Evolutionary conservation across 2,329 filamentous ascomycete genomes (phyloP), one percentile per base, ranked within the genome.

Genomic region (Proliferodiscus dingleyae): DNA sequence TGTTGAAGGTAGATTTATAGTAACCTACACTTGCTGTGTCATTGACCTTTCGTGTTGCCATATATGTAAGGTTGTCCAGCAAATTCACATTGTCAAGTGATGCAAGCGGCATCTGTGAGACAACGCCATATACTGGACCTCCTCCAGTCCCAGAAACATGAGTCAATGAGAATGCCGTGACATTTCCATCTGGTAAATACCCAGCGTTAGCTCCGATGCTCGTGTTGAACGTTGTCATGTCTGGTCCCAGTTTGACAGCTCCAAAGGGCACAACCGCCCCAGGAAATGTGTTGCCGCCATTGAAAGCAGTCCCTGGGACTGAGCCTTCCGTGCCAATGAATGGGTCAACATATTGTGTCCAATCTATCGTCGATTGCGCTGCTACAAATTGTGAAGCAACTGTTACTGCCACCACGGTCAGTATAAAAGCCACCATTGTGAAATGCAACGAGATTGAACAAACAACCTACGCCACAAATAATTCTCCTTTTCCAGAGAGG

Each of bases 141-240:
- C 78, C 78, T 11, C 78, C 78, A 0, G 76, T 81, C 0, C 76
- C 76, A 43, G 69, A 71, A 49, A 76, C 75, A 46, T 78, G 75
- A 62, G 77, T 69, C 69, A 77, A 70, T 18, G 69, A 72, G 51
- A 75, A 71, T 2, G 66, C 73, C 0, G 71, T 73, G 40, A 75
- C 70, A 13, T 69, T 66, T 2, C 72, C 71, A 26, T 63, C 52
- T 1, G 67, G 62, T 0, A 65, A 66, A 50, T 62, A 71, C 15
- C 67, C 67, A n/a, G 64, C 66, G 53, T 68, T 67, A 21, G 37
- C 30, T 22, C 28, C 37, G 26, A 46, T 49, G 13, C 29, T 38
- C 1, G 21, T 23, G 34, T 49, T 43, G 32, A 36, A 38, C 6
- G 23, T 15, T 5, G 19, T 23, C 2, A 15, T 16, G 18, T 26